These are phyloP conservation scores for Colletotrichum sublineola DNA, from an alignment of 2,329 filamentous ascomycete species.

Conservation along the genomic window DNA sequence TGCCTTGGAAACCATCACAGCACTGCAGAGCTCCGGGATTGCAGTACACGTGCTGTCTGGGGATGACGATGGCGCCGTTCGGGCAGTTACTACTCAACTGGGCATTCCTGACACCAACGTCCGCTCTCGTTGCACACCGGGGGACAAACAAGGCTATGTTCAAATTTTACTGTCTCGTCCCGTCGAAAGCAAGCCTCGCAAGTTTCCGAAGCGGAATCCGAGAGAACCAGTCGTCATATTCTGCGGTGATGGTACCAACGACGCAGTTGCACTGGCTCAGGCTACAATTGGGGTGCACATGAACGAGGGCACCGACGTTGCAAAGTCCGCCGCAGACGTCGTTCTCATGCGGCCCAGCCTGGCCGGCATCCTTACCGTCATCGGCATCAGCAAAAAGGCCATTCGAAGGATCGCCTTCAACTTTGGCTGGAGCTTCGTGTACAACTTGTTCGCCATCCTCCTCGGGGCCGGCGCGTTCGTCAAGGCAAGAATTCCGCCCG, in stretches of 20 bases:
- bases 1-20: conserved; percentile 51
- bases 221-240: conserved; percentile 69
- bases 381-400: conserved; percentile 65
- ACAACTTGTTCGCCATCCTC: conserved; percentile 77
- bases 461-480: conserved; percentile 77
- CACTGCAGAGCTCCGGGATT: conserved; percentile 56
- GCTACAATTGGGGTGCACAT: conserved; percentile 81
- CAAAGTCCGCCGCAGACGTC: conserved; percentile 76
- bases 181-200: no score
- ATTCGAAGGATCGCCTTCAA: conserved; percentile 72
- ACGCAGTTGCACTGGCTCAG: conserved; percentile 78
- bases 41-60: conserved; percentile 64
- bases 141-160: conserved; percentile 62
- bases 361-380: conserved; percentile 66
- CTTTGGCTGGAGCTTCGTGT: conserved; percentile 77
- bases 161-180: conserved; percentile 49
- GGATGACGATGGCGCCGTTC: conserved; percentile 66
- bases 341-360: conserved; percentile 73
- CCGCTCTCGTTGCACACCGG: conserved; percentile 58
- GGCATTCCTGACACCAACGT: conserved; percentile 55
- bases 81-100: conserved; percentile 54
- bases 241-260: conserved; percentile 84
- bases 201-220: background rate
- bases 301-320: conserved; percentile 72
- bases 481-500: conserved; percentile 63